Conservation (phyloP, 1,284 basidiomycete genomes). For the Heterobasidion occidentale region DNA sequence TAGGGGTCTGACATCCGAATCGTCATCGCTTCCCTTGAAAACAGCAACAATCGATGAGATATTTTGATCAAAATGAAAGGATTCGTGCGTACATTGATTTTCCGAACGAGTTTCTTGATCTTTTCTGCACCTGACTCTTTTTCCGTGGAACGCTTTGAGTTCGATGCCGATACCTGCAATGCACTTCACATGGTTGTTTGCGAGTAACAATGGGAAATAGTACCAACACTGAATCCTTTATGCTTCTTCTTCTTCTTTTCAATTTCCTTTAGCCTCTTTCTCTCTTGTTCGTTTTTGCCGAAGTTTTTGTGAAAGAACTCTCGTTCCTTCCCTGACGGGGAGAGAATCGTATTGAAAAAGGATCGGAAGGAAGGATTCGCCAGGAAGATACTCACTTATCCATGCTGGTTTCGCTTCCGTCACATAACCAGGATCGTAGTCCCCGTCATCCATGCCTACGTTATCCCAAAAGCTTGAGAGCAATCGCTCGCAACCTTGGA, state of each 20-base stretch:
- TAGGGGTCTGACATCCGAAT: neutral
- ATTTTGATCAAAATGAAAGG: neutral
- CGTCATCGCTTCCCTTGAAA: neutral
- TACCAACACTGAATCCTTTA: neutral
- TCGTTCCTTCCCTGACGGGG: neutral
- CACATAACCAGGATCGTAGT: conserved; percentile 38
- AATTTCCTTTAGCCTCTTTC: neutral
- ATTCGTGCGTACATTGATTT: neutral
- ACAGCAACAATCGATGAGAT: neutral
- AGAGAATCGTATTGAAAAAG: neutral
- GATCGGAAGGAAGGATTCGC: neutral
- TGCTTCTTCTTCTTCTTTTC: neutral
- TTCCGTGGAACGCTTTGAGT: neutral
- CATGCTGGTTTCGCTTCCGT: conserved; percentile 33
- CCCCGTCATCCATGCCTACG: conserved; percentile 46
- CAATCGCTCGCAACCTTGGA: conserved; percentile 44
- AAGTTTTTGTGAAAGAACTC: neutral
- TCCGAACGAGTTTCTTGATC: neutral
- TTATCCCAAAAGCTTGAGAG: conserved; percentile 56
- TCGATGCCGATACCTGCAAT: neutral
- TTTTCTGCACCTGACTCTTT: neutral
- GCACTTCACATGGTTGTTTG: neutral
- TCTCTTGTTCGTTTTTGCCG: neutral
- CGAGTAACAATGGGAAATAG: neutral
- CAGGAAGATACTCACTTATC: conserved; percentile 35